A percentile compares a stretch with the other conserved stretches of the same genome.
Evolutionary conservation across 2,329 filamentous ascomycete genomes (phyloP).

Genomic region (Hymenoscyphus linearis): DNA sequence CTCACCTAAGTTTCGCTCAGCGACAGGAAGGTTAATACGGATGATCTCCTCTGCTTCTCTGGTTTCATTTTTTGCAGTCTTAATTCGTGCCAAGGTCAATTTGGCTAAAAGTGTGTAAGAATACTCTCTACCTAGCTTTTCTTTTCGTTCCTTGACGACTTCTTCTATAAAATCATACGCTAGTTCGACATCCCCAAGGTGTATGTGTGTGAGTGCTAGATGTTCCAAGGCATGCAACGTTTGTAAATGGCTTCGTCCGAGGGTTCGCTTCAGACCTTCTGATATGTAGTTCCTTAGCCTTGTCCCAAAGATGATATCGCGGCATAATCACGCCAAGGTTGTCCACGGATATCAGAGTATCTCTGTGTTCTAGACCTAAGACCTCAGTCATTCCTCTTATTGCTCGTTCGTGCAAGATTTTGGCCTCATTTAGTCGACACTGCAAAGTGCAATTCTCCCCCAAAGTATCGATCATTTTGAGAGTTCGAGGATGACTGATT

Average conservation of each 20-base stretch:
- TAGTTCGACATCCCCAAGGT: slow-evolving; percentile 4
- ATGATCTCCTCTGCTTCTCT: slow-evolving; percentile 24
- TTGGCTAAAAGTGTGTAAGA: neutral
- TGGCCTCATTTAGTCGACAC: slow-evolving; percentile 24
- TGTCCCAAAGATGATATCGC: slow-evolving; percentile 15
- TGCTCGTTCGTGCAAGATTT: slow-evolving; percentile 19
- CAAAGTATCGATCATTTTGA: slow-evolving; percentile 26
- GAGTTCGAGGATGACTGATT: slow-evolving; percentile 24
- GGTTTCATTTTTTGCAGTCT: slow-evolving; percentile 19
- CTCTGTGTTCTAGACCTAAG: slow-evolving; percentile 8
- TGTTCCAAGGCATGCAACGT: slow-evolving; percentile 26
- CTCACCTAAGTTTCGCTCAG: slow-evolving; percentile 19
- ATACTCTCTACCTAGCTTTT: neutral
- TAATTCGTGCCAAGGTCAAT: slow-evolving; percentile 18
- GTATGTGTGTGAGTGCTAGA: slow-evolving; percentile 17
- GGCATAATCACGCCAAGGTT: slow-evolving; percentile 10
- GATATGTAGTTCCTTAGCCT: slow-evolving; percentile 14
- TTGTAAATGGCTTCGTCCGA: slow-evolving; percentile 12
- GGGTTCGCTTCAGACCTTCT: slow-evolving; percentile 4
- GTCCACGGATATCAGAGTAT: slow-evolving; percentile 12
- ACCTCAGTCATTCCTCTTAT: slow-evolving; percentile 19
- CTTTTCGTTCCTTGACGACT: slow-evolving; percentile 12
- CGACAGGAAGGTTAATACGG: slow-evolving; percentile 15
- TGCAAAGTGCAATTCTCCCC: slow-evolving; percentile 20
- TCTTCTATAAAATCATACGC: slow-evolving; percentile 9